Conservation (phyloP, 441 rosid species). For the Croton setiger region DNA sequence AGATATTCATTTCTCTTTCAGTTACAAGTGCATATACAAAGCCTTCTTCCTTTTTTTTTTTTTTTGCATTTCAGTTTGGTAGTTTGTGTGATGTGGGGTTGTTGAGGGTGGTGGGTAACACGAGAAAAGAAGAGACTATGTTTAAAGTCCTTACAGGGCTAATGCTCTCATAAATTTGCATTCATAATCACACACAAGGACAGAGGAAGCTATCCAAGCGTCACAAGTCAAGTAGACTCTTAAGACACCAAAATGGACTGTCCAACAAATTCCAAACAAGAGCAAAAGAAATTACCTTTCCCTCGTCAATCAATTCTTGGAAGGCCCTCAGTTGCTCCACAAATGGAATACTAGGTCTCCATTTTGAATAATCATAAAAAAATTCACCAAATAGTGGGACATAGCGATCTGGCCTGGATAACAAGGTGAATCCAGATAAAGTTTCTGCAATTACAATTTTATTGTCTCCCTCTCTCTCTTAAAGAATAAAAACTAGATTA, state of each 20-base stretch:
- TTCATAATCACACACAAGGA: not conserved
- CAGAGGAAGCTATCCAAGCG: not conserved
- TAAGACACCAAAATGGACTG: not conserved
- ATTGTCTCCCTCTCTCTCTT: not conserved
- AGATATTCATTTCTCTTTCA: not conserved
- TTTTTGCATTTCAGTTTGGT: too few species aligned
- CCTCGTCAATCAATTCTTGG: constrained; percentile 77
- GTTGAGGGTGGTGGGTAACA: not conserved
- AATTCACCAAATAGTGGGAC: constrained; percentile 76
- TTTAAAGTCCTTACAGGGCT: not conserved
- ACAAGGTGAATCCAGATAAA: constrained; percentile 16
- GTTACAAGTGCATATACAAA: not conserved
- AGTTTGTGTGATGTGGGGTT: not conserved
- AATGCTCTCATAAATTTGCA: not conserved
- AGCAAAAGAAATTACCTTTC: constrained; percentile 54
- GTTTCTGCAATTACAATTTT: not conserved
- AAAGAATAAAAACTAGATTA: not conserved
- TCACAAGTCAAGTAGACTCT: not conserved
- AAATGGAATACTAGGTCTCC: constrained; percentile 82
- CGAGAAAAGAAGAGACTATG: not conserved
- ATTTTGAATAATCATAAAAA: constrained; percentile 58
- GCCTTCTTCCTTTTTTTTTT: too few species aligned
- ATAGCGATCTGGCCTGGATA: constrained; percentile 94
- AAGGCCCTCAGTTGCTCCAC: constrained; percentile 78
- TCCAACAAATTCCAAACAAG: not conserved